These are phyloP conservation scores for Gleditsia sinensis DNA, from an alignment of 306 rosid species.

Conservation along the genomic window DNA sequence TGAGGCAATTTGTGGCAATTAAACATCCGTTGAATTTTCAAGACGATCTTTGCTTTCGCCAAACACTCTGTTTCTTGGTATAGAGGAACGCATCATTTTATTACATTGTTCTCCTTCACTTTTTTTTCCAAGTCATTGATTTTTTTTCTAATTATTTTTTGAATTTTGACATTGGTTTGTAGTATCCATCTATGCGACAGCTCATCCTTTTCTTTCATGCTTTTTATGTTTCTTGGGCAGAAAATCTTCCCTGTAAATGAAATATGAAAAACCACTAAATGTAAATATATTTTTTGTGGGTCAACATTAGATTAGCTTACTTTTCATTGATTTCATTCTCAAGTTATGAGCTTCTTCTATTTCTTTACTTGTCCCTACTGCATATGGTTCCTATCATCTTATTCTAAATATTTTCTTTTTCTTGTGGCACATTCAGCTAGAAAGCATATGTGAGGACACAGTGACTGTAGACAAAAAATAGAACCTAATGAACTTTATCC, in stretches of 20 bases:
- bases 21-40: too few relatives aligned
- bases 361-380: too few relatives aligned
- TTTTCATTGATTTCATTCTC: neutral
- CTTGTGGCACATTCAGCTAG: conserved; percentile 61
- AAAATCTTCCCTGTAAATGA: conserved; percentile 5
- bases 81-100: too few relatives aligned
- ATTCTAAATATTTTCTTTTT: neutral
- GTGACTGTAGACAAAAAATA: conserved; percentile 63
- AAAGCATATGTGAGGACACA: conserved; percentile 85
- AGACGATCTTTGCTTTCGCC: too few relatives aligned
- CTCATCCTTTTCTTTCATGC: too few relatives aligned
- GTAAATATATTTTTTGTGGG: neutral
- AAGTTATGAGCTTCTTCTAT: neutral
- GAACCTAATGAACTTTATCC: conserved; percentile 51
- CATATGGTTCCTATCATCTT: conserved; percentile 12
- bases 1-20: too few relatives aligned
- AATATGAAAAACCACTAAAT: neutral
- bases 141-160: conserved; percentile 5
- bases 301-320: conserved; percentile 6
- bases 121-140: neutral
- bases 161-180: conserved; percentile 27
- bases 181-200: neutral
- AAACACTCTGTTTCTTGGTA: too few relatives aligned
- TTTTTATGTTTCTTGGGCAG: conserved; percentile 14
- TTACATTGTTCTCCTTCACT: too few relatives aligned